Evolutionary conservation across 1,284 basidiomycete species (phyloP).

Genomic region (Volvariella volvacea): DNA sequence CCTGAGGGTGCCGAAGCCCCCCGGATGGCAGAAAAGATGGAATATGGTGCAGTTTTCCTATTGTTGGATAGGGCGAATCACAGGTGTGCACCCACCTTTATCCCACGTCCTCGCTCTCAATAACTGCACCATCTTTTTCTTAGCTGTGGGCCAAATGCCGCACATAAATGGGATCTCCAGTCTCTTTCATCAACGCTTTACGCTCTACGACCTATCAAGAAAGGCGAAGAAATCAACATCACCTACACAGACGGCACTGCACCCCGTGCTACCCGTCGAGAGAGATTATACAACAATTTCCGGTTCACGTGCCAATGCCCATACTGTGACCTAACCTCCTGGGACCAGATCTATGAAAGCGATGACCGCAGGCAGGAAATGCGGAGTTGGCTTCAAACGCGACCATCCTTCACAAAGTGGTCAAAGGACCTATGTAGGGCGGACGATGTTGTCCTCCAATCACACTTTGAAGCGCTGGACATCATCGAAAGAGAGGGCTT

Average conservation of each 20-base stretch:
- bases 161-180: slow-evolving; percentile 25
- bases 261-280: slow-evolving; percentile 19
- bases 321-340: slow-evolving; percentile 19
- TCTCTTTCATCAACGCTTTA: slow-evolving; percentile 26
- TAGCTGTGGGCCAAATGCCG: slow-evolving; percentile 33
- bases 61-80: slow-evolving; percentile 30
- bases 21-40: slow-evolving; percentile 11
- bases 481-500: slow-evolving; percentile 29
- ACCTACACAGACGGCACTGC: slow-evolving; percentile 28
- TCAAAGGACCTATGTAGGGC: slow-evolving; percentile 25
- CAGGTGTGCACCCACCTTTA: slow-evolving; percentile 15
- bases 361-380: slow-evolving; percentile 22
- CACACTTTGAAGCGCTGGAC: slow-evolving; percentile 25
- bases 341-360: slow-evolving; percentile 14
- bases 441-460: slow-evolving; percentile 27
- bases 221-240: slow-evolving; percentile 31
- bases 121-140: neutral
- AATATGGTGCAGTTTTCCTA: slow-evolving; percentile 29
- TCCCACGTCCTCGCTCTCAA: neutral
- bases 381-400: slow-evolving; percentile 26
- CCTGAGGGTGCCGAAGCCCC: slow-evolving; percentile 15
- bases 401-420: slow-evolving; percentile 29
- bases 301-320: slow-evolving; percentile 28
- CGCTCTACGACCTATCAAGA: slow-evolving; percentile 25
- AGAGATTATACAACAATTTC: slow-evolving; percentile 22